Evolutionary conservation across 352 stramenopile genomes (phyloP).

Genomic region (Phytophthora sp.): DNA sequence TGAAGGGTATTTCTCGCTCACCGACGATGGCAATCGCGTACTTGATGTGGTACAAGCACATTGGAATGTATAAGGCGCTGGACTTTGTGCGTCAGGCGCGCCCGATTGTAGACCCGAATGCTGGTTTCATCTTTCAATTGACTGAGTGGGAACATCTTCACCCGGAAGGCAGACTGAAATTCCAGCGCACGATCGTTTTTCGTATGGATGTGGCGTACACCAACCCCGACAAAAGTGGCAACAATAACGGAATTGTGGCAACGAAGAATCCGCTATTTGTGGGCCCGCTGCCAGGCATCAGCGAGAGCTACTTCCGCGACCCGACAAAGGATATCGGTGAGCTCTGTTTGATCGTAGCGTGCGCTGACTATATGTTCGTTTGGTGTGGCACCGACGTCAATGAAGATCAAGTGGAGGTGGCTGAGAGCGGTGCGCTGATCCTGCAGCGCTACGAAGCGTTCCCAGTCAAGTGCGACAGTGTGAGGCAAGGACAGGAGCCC

Average conservation of each 20-base stretch:
- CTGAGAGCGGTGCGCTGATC: constrained; percentile 63
- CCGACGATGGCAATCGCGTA: constrained; percentile 90
- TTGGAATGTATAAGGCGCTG: constrained; percentile 81
- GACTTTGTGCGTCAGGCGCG: constrained; percentile 79
- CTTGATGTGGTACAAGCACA: constrained; percentile 89
- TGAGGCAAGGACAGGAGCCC: constrained; percentile 73
- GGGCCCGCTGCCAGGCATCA: constrained; percentile 56
- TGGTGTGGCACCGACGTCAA: constrained; percentile 75
- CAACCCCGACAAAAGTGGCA: constrained; percentile 45
- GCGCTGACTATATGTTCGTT: constrained; percentile 79
- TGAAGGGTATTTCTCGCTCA: constrained; percentile 90
- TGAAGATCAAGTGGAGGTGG: constrained; percentile 59
- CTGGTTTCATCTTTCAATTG: constrained; percentile 89
- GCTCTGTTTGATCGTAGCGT: constrained; percentile 76
- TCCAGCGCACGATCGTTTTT: constrained; percentile 69
- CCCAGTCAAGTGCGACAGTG: constrained; percentile 73
- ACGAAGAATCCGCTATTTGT: constrained; percentile 63
- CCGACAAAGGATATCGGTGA: constrained; percentile 61
- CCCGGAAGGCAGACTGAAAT: constrained; percentile 49
- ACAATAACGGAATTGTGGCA: constrained; percentile 25
- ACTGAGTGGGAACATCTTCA: constrained; percentile 88
- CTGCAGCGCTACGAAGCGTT: constrained; percentile 82
- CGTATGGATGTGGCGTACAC: constrained; percentile 63
- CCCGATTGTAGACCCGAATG: constrained; percentile 85
- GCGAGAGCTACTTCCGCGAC: constrained; percentile 59